Base-by-base conservation (phyloP, 2,329 filamentous ascomycete species). In the Fusarium sp. region DNA sequence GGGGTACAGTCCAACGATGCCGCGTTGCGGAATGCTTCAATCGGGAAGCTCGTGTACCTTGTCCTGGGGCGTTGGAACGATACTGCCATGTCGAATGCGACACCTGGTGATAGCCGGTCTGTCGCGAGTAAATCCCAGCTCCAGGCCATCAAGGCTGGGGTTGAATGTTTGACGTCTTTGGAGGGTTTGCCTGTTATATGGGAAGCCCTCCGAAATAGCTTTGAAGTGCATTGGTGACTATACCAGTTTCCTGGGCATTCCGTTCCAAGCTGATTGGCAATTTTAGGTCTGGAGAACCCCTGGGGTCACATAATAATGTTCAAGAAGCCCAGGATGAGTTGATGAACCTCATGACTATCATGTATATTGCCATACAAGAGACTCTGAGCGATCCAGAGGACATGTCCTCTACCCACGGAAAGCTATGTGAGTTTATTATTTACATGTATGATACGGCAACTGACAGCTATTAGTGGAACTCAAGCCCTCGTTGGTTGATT, bases 31-130 rank as follows among this genome's bases (percentile, higher is more conserved):
- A 84, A 85, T 58, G 87, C 88, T 58, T 88, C 87, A 15, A 85
- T 93, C 35, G 89, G 89, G 37, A 87, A 87, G 54, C 81, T 92
- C 52, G 82, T 90, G 5, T 92, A 92, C 77, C 81, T 93, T 30
- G 84, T 92, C 15, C 86, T 94, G 6, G 93, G 93, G 2, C 86
- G 91, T 38, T 95, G 93, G 93, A 89, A 87, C 4, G 86, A 91
- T 58, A 94, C 91, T 12, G 92, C 91, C 35, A 89, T 90, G 79
- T 82, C 67, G 74, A 86, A 67, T 81, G 84, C 74, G 65, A 80
- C 80, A 69, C 77, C 85, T 80, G 79, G 84, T 62, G 73, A 86
- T 78, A 79, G 84, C 50, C 85, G 85, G 50, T 87, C 86, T 6
- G 86, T 87, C 52, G 90, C 90, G 17, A 89, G 88, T 17, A 79